These are phyloP conservation scores for Lupinus albus DNA, from an alignment of 306 rosid genomes.

Conservation along the genomic window DNA sequence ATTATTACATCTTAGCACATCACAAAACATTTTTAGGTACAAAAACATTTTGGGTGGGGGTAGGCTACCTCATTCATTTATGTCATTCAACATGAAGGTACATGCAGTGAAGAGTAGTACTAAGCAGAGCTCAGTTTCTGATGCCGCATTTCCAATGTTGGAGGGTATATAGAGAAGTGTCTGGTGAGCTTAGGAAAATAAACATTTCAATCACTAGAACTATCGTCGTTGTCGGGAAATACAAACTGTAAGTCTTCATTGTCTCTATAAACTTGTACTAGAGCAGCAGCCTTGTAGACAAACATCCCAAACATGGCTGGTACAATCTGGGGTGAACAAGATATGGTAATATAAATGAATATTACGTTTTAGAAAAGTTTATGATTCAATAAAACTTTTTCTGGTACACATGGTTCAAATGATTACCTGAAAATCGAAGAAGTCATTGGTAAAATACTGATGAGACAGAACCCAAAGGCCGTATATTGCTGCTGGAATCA, in stretches of 20 bases:
- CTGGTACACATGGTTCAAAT: slow-evolving; percentile 15
- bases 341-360: slow-evolving; percentile 22
- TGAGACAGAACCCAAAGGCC: slow-evolving; percentile 80
- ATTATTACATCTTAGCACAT: slow-evolving; percentile 3
- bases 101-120: not conserved
- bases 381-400: not conserved
- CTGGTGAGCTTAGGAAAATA: slow-evolving; percentile 22
- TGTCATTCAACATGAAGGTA: slow-evolving; percentile 1
- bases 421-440: slow-evolving; percentile 87
- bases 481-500: slow-evolving; percentile 79
- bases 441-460: slow-evolving; percentile 56
- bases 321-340: slow-evolving; percentile 60
- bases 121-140: slow-evolving; percentile 3
- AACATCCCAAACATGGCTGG: slow-evolving; percentile 97
- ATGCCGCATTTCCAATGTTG: slow-evolving; percentile 9
- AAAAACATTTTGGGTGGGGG: not conserved
- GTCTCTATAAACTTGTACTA: slow-evolving; percentile 91
- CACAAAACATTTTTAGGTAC: slow-evolving; percentile 4
- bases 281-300: slow-evolving; percentile 87
- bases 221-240: slow-evolving; percentile 64
- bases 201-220: slow-evolving; percentile 38
- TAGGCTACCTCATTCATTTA: not conserved
- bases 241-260: slow-evolving; percentile 68
- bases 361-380: not conserved
- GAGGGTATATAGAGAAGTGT: slow-evolving; percentile 7